Percentiles rank a stretch among this genome's conserved stretches.
These are phyloP conservation scores for Backusella sp. DNA, from an alignment of 192 early-diverging fungal genomes.

Conservation along the genomic window DNA sequence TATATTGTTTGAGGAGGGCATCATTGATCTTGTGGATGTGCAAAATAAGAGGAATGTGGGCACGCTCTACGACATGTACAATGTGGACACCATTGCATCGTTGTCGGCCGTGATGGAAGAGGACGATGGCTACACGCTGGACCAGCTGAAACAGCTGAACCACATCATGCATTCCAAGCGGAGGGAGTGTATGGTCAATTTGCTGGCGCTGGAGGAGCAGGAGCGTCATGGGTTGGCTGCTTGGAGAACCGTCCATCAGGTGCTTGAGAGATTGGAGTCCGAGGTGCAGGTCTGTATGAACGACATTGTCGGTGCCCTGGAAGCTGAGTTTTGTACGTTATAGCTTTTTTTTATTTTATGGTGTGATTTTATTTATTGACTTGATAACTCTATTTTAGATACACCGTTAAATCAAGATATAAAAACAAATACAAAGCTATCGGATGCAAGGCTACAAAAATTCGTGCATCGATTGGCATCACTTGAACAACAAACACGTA, in stretches of 20 bases:
- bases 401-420: constrained; percentile 9
- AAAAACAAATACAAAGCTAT: neutral
- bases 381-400: neutral
- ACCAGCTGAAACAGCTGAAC: constrained; percentile 40
- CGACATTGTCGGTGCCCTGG: constrained; percentile 39
- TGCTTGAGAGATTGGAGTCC: neutral
- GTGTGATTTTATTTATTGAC: neutral
- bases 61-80: constrained; percentile 53
- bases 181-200: constrained; percentile 55
- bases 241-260: constrained; percentile 19
- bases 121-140: constrained; percentile 36
- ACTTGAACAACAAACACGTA: constrained; percentile 52
- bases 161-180: constrained; percentile 48
- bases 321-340: constrained; percentile 47
- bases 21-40: constrained; percentile 43
- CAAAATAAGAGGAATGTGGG: constrained; percentile 40
- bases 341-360: neutral
- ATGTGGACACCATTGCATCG: constrained; percentile 32
- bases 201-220: constrained; percentile 35
- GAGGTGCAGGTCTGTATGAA: constrained; percentile 36
- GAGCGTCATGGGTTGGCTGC: neutral
- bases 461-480: constrained; percentile 43
- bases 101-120: constrained; percentile 14
- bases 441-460: constrained; percentile 36
- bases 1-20: constrained; percentile 44